Conservation (phyloP, 2,329 filamentous ascomycete genomes). For the Aureobasidium sp. region DNA sequence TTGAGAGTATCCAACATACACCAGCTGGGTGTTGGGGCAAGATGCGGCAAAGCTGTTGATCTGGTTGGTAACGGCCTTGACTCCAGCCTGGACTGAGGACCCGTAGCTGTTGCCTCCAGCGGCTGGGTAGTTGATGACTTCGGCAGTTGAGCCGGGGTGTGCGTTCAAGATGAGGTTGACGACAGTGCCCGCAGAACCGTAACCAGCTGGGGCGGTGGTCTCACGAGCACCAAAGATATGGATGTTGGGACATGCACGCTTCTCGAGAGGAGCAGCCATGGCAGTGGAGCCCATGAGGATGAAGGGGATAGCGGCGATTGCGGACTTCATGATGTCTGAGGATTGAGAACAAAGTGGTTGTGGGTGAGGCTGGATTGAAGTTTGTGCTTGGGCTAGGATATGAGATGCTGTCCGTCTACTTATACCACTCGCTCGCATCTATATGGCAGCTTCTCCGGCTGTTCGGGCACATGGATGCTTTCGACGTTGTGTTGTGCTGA, state of each 20-base stretch:
- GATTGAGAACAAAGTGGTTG: neutral
- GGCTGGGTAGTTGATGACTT: constrained; percentile 57
- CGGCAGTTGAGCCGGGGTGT: constrained; percentile 43
- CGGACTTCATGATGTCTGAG: constrained; percentile 7
- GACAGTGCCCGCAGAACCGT: constrained; percentile 43
- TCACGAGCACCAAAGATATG: constrained; percentile 52
- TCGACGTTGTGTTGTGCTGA: neutral
- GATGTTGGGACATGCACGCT: constrained; percentile 45
- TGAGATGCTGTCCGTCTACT: neutral
- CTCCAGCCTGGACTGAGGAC: constrained; percentile 64
- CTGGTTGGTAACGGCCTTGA: constrained; percentile 62
- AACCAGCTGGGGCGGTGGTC: constrained; percentile 45
- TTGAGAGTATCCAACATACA: constrained; percentile 71
- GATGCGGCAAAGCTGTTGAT: constrained; percentile 64
- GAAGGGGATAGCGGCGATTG: neutral
- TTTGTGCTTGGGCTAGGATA: neutral
- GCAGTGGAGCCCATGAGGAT: constrained; percentile 27
- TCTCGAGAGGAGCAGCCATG: constrained; percentile 40
- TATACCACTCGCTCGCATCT: neutral
- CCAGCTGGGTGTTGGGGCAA: constrained; percentile 64
- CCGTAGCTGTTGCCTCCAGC: constrained; percentile 69
- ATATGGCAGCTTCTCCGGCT: neutral
- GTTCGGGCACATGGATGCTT: neutral
- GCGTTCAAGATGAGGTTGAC: constrained; percentile 46
- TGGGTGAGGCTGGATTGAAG: neutral